A percentile compares a stretch with the other conserved stretches of the same genome.
These are phyloP conservation scores for Sicyos baderoa DNA, from an alignment of 306 rosid species.

Conservation along the genomic window DNA sequence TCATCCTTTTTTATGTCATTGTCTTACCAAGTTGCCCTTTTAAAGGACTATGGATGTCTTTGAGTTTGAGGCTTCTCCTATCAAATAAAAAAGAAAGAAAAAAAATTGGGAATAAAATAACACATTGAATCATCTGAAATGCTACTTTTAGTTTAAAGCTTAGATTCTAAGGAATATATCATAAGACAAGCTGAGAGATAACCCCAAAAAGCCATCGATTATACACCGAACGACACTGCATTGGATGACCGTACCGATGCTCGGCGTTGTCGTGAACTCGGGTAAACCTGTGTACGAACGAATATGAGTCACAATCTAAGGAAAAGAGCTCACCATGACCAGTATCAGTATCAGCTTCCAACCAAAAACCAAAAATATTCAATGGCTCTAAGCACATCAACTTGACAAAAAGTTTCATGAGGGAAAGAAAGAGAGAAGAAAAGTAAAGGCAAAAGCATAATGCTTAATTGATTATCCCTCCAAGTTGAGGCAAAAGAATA, in stretches of 20 bases:
- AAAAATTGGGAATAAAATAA: background rate
- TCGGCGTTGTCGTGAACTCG: too few relatives aligned
- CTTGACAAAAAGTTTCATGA: conserved; percentile 1
- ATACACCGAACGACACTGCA: background rate
- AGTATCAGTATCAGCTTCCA: background rate
- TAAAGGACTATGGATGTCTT: conserved; percentile 1
- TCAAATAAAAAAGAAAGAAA: background rate
- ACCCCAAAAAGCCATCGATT: background rate
- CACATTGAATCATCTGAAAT: conserved; percentile 6
- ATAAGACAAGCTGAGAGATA: background rate
- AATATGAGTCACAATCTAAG: background rate
- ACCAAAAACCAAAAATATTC: background rate
- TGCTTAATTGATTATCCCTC: conserved; percentile 10
- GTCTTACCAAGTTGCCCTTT: conserved; percentile 27
- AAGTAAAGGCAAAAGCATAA: conserved; percentile 16
- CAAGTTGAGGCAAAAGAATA: conserved; percentile 18
- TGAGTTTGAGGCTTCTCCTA: conserved; percentile 11
- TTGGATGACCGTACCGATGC: background rate
- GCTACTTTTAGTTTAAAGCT: background rate
- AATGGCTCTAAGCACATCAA: conserved; percentile 8
- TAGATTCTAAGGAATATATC: background rate
- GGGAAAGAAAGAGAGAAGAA: background rate
- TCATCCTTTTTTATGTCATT: conserved; percentile 30
- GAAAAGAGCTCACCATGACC: background rate
- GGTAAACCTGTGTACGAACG: background rate